phyloP scores from a whole-genome alignment of 2,329 filamentous ascomycete genomes.

The Diaporthe batatas region DNA sequence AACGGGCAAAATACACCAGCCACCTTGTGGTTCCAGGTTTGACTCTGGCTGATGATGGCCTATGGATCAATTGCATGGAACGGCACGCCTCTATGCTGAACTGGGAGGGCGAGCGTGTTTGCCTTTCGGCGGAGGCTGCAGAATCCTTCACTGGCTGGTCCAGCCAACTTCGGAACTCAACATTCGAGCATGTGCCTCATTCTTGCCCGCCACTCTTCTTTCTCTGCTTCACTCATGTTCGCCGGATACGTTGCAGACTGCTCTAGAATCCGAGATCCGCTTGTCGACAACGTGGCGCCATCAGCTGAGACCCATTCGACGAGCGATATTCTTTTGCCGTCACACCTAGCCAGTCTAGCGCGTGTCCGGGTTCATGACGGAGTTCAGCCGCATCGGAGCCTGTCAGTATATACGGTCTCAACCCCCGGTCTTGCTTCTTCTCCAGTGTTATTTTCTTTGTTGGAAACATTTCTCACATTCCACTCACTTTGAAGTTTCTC shows the following conservation, averaged over 20 bases:
- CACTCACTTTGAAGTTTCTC: neutral
- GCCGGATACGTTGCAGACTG: neutral
- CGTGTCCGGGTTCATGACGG: neutral
- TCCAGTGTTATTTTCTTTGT: neutral
- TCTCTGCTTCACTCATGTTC: neutral
- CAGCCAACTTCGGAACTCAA: no score
- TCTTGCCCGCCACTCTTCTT: neutral
- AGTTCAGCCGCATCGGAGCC: slow-evolving; percentile 35
- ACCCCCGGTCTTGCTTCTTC: neutral
- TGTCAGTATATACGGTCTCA: neutral
- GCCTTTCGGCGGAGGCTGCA: slow-evolving; percentile 1
- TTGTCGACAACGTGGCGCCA: slow-evolving; percentile 16
- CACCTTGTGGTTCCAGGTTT: neutral
- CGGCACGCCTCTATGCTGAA: neutral
- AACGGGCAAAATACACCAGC: slow-evolving; percentile 5
- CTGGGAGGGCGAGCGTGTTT: neutral
- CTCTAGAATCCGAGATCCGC: neutral
- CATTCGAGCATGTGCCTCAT: neutral
- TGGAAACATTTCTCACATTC: neutral
- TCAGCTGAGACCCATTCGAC: neutral
- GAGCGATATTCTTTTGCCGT: neutral
- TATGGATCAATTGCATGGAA: neutral
- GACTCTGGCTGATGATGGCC: neutral
- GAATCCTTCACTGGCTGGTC: neutral
- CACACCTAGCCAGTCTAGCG: slow-evolving; percentile 8